These are phyloP conservation scores for Spathaspora sp. DNA, from an alignment of 1,139 yeast species.

Conservation along the genomic window DNA sequence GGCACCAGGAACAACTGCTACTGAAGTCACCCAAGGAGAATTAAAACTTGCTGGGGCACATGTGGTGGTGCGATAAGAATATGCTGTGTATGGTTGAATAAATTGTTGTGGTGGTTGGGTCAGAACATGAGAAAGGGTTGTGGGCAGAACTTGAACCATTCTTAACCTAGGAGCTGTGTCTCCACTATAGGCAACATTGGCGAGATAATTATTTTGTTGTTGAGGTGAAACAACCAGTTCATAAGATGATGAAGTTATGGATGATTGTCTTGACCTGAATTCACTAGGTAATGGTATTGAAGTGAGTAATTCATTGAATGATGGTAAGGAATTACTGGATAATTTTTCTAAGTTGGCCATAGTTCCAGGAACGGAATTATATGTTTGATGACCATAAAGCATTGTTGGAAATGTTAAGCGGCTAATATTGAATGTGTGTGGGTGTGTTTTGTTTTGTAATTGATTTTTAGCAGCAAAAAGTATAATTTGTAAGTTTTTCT, in stretches of 20 bases:
- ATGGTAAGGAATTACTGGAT: constrained; percentile 26
- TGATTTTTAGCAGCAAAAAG: neutral
- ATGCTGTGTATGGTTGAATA: neutral
- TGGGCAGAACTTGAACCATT: neutral
- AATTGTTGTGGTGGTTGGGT: constrained; percentile 10
- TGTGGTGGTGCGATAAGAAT: constrained; percentile 5
- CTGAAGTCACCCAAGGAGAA: neutral
- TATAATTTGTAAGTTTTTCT: neutral
- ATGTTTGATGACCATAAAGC: neutral
- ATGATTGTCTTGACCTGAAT: constrained; percentile 18
- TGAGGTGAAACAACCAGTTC: neutral
- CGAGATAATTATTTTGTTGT: neutral
- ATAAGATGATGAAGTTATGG: neutral
- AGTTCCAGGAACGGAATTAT: neutral
- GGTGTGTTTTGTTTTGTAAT: neutral
- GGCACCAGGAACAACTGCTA: neutral
- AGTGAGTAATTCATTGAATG: constrained; percentile 38
- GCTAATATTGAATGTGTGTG: neutral
- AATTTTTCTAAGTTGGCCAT: constrained; percentile 2
- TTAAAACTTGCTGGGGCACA: neutral
- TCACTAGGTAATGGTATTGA: constrained; percentile 36
- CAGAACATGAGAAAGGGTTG: neutral
- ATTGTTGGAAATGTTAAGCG: neutral
- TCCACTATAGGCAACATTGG: neutral
- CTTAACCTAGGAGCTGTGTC: neutral